phyloP scores from a whole-genome alignment of 768 basidiomycete species.

The Leccinum boreale region DNA sequence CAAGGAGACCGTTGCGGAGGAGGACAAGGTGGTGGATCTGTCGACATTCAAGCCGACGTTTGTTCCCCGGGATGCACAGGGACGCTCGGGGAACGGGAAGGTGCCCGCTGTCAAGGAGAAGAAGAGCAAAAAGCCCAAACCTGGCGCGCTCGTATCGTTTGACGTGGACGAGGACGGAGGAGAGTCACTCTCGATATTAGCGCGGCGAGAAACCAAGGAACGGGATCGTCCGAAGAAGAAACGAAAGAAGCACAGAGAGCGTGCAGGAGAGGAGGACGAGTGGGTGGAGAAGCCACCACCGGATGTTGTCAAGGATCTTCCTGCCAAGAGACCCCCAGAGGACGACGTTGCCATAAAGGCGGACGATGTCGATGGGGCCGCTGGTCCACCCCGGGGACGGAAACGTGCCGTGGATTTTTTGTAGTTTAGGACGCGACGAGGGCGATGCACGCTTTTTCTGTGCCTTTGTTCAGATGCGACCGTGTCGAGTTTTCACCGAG shows the following conservation, averaged over 20 bases:
- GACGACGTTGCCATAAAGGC: slow-evolving; percentile 1
- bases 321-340: slow-evolving; percentile 11
- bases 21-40: slow-evolving; percentile 43
- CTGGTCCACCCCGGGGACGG: slow-evolving; percentile 40
- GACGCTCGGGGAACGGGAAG: slow-evolving; percentile 43
- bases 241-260: slow-evolving; percentile 36
- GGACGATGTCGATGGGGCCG: slow-evolving; percentile 18
- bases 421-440: slow-evolving; percentile 34
- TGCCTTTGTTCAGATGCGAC: neutral
- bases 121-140: slow-evolving; percentile 46
- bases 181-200: slow-evolving; percentile 31
- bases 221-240: slow-evolving; percentile 41
- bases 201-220: slow-evolving; percentile 33
- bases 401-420: slow-evolving; percentile 77
- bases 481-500: neutral
- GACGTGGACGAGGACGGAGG: slow-evolving; percentile 65
- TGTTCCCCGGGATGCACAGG: slow-evolving; percentile 47
- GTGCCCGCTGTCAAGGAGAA: slow-evolving; percentile 45
- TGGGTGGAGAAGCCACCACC: slow-evolving; percentile 68
- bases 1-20: neutral
- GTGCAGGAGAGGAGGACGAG: slow-evolving; percentile 50
- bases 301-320: slow-evolving; percentile 42
- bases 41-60: slow-evolving; percentile 89
- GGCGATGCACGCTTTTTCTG: neutral
- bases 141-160: slow-evolving; percentile 63